Percentiles rank a stretch among this genome's conserved stretches.
Conservation (phyloP, 192 early-diverging fungal genomes). For the Linnemannia schmuckeri region DNA sequence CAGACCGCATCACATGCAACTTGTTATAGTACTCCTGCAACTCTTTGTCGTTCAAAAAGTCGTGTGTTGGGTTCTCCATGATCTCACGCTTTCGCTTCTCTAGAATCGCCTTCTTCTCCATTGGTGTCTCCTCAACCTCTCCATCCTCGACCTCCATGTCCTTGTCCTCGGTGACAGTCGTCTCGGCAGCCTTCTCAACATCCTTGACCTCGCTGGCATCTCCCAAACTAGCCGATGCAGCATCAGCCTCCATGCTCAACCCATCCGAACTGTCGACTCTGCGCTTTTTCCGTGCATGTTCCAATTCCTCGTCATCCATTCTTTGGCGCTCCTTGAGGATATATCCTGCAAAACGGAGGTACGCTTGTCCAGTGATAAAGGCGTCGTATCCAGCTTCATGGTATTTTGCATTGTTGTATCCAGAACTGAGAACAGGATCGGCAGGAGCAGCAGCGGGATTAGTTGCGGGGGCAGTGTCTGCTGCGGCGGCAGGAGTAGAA, state of each 20-base stretch:
- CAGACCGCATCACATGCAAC: slow-evolving; percentile 76
- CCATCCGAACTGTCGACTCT: slow-evolving; percentile 2
- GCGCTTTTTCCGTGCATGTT: slow-evolving; percentile 32
- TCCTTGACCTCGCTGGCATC: neutral
- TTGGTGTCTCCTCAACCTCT: slow-evolving; percentile 31
- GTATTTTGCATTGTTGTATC: slow-evolving; percentile 52
- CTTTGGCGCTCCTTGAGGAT: slow-evolving; percentile 58
- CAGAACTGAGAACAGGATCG: neutral
- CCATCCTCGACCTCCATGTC: slow-evolving; percentile 38
- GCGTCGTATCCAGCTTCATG: slow-evolving; percentile 97
- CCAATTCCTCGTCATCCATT: slow-evolving; percentile 8
- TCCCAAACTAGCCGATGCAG: neutral
- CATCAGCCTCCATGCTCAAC: neutral
- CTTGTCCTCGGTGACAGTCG: neutral
- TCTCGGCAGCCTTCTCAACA: neutral
- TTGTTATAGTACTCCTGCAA: slow-evolving; percentile 65
- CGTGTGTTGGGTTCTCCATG: slow-evolving; percentile 38
- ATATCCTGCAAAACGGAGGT: slow-evolving; percentile 73
- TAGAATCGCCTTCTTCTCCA: slow-evolving; percentile 33
- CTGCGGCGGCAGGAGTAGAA: neutral
- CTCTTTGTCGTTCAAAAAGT: slow-evolving; percentile 32
- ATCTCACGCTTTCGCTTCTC: slow-evolving; percentile 33
- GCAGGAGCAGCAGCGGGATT: neutral
- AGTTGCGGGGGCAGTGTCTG: neutral
- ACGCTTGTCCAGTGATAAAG: slow-evolving; percentile 87